These are phyloP conservation scores for Blastocystis hominis DNA, from an alignment of 352 stramenopile species.

Conservation along the genomic window DNA sequence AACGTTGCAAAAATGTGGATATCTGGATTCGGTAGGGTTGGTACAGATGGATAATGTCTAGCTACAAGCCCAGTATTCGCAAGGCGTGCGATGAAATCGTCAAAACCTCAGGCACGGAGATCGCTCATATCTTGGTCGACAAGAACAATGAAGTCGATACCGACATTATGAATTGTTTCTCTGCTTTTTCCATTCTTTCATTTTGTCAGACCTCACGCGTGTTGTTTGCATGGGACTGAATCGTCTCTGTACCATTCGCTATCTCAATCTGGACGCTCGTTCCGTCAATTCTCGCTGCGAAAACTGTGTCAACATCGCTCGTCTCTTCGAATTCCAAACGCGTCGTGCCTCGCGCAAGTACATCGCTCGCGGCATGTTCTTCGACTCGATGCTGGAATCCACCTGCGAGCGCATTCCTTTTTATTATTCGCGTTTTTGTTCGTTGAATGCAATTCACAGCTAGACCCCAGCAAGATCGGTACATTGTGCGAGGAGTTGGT, in stretches of 20 bases:
- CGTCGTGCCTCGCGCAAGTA: conserved; percentile 36
- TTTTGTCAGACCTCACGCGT: conserved; percentile 11
- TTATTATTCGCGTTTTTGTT: conserved; percentile 11
- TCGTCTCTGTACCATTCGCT: conserved; percentile 45
- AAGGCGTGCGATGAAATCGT: conserved; percentile 40
- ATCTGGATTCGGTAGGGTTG: conserved; percentile 19
- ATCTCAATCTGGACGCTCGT: conserved; percentile 35
- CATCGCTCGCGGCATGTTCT: conserved; percentile 39
- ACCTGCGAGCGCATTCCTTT: conserved; percentile 49
- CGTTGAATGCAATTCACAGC: neutral
- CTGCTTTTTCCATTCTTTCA: neutral
- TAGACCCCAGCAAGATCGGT: conserved; percentile 44
- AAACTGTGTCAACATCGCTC: conserved; percentile 44
- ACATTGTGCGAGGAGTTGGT: conserved; percentile 37
- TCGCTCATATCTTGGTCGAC: conserved; percentile 50
- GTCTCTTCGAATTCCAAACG: conserved; percentile 44
- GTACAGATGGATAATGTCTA: neutral
- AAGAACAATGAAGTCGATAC: conserved; percentile 55
- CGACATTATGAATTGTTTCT: conserved; percentile 54
- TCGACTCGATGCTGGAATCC: conserved; percentile 19
- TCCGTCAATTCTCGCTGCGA: conserved; percentile 44
- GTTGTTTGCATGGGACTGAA: conserved; percentile 56
- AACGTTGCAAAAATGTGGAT: conserved; percentile 18
- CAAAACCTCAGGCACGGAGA: neutral
- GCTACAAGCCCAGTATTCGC: conserved; percentile 48